These are phyloP conservation scores for Fusarium sp. DNA, from an alignment of 2,329 filamentous ascomycete species.

Conservation along the genomic window DNA sequence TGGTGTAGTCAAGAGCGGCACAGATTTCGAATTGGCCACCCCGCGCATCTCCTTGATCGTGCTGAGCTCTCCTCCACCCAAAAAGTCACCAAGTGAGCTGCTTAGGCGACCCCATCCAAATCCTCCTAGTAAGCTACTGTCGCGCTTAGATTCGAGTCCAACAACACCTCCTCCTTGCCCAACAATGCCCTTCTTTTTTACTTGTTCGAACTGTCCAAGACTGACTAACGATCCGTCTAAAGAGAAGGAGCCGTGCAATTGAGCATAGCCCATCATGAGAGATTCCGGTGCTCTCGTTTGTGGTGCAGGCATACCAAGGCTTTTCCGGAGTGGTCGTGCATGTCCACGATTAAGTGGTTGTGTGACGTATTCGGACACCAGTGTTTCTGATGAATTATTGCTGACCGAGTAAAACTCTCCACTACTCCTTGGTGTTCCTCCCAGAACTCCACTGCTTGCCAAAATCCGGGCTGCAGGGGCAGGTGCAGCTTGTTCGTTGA, in stretches of 20 bases:
- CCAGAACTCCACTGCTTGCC: conserved; percentile 78
- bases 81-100: conserved; percentile 85
- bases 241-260: conserved; percentile 91
- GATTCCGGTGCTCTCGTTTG: conserved; percentile 74
- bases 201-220: conserved; percentile 90
- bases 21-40: conserved; percentile 83
- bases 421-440: conserved; percentile 87
- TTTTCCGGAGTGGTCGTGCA: conserved; percentile 59
- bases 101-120: conserved; percentile 91
- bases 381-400: conserved; percentile 93
- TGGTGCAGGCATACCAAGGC: conserved; percentile 59
- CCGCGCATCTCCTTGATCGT: conserved; percentile 96
- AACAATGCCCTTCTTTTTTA: conserved; percentile 93
- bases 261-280: conserved; percentile 97
- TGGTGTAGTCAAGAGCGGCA: conserved; percentile 92
- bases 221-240: conserved; percentile 93
- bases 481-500: conserved; percentile 69
- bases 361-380: conserved; percentile 87
- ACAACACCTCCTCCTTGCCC: conserved; percentile 89
- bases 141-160: conserved; percentile 80
- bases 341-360: conserved; percentile 56
- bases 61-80: conserved; percentile 89
- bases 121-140: conserved; percentile 82
- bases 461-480: conserved; percentile 76
- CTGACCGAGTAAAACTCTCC: conserved; percentile 95